Evolutionary conservation across 768 basidiomycete genomes (phyloP), one percentile per base, ranked within the genome.

Genomic region (Tubosaeta brunneosetosa): DNA sequence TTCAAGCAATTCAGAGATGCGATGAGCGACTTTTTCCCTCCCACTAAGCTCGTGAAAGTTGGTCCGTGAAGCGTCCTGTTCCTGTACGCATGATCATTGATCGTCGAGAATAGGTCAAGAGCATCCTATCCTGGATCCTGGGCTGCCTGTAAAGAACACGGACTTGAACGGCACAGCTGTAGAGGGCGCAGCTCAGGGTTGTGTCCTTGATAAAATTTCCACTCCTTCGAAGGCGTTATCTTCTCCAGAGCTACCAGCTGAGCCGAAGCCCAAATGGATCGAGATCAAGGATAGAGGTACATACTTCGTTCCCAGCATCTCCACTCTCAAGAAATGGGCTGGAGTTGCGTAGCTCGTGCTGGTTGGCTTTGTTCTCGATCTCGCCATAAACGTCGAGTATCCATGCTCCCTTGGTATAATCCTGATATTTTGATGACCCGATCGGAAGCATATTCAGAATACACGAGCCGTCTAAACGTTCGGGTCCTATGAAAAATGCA

Each of bases 291-390:
- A 22, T 22, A 22, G 32, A 19, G 19, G 41, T 46, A 14, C 26
- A 37, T 80, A 80, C 64, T 80, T 80, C 65, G 65, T 73, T 4
- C 80, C 79, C 1, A 76, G 77, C n/a, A 63, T 80, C 32, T 4
- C 11, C 19, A 52, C 41, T 16, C 46, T 47, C 29, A 44, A 44
- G 22, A 22, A 22, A 22, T 22, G 22, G 22, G 22, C 22, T 22
- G 22, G 22, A 22, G 22, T 22, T 22, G 22, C 22, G 22, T 22
- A 22, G 3, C 22, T 22, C 22, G 3, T 22, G 22, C 22, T 22
- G 22, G 22, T 22, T 22, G 22, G 22, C 22, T 22, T 22, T 22
- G 22, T 22, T 22, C 22, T 22, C 22, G 22, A 3, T 22, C 22
- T 22, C 22, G 22, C 22, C 22, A 1, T 22, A 22, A 22, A 22